Base-by-base conservation (phyloP, 2,329 filamentous ascomycete genomes). In the Phialophora verrucosa region DNA sequence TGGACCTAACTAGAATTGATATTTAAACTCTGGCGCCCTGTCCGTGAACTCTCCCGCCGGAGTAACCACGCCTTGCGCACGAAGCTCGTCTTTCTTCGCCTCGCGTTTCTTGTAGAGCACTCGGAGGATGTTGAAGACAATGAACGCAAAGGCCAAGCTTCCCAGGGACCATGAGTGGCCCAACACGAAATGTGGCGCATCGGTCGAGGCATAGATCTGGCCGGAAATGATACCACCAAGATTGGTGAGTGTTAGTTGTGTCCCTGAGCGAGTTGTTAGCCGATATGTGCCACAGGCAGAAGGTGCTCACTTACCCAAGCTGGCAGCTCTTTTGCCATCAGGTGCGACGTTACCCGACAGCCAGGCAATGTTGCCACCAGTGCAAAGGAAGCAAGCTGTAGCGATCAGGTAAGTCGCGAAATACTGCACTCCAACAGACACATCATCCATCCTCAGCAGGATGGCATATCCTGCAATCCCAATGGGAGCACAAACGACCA, bases 211-310 rank as follows among this genome's bases (percentile, higher is more conserved):
- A 32, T 70, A 70, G 35, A 70, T 70, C 20, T 70, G 68, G 10
- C 68, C 68, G n/a, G 65, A 68, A 25, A 92, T 89, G 70, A 92
- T 70, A 23, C 58, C 62, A 1, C 65, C 61, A 8, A 67, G 62
- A 44, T 67, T 65, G n/a, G 62, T 68, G 20, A 68, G 55, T 10
- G 67, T 69, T 17, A 69, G 55, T 38, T 69, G 64, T 14, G 55
- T 72, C 1, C 66, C 66, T 68, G 23, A 3, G 6, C 12, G 44
- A 25, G 7, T 27, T 12, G 27, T 53, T 20, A 60, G 32, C 10
- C 20, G 17, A 27, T 3, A 44, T 32, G 20, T 31, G n/a, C 20
- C 27, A 31, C 5, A 54, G 29, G 4, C 23, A 56, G 59, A 29
- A 47, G 31, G 12, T 17, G 11, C 7, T 31, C 27, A 56, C 66